These are phyloP conservation scores for Silene coronaria DNA, from an alignment of 179 eudicot genomes.

Conservation along the genomic window DNA sequence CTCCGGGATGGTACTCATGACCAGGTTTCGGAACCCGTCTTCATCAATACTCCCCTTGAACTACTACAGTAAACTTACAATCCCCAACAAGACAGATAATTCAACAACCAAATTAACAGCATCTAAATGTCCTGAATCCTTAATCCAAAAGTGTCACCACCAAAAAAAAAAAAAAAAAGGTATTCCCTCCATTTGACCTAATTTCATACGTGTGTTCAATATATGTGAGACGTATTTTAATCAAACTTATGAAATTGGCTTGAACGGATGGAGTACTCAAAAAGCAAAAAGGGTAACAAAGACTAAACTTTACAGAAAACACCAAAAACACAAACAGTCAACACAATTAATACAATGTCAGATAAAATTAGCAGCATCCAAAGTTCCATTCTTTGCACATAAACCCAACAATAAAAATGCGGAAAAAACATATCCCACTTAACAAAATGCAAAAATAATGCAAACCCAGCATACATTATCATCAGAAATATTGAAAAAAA, in stretches of 20 bases:
- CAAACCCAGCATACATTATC: not conserved
- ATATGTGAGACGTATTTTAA: too few relatives aligned
- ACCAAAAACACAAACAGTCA: not conserved
- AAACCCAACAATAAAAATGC: not conserved
- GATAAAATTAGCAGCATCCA: slow-evolving; percentile 11
- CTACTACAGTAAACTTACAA: not conserved
- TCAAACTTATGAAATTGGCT: too few relatives aligned
- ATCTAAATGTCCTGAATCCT: not conserved
- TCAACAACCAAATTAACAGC: not conserved
- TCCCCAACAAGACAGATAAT: not conserved
- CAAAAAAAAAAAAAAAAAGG: slow-evolving; percentile 1
- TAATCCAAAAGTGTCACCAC: slow-evolving; percentile 2
- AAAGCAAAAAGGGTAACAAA: slow-evolving; percentile 7
- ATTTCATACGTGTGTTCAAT: too few relatives aligned
- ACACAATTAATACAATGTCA: slow-evolving; percentile 3
- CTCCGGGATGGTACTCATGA: not conserved
- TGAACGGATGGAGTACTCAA: not conserved
- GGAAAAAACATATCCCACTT: not conserved
- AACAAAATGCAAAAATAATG: slow-evolving; percentile 5
- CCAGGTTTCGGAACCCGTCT: not conserved
- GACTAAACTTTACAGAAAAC: slow-evolving; percentile 10
- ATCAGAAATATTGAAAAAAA: not conserved
- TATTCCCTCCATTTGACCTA: too few relatives aligned
- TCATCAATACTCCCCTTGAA: not conserved
- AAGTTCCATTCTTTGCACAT: slow-evolving; percentile 6